Evolutionary conservation across 2,329 filamentous ascomycete genomes (phyloP).

Genomic region (Claviceps africana): DNA sequence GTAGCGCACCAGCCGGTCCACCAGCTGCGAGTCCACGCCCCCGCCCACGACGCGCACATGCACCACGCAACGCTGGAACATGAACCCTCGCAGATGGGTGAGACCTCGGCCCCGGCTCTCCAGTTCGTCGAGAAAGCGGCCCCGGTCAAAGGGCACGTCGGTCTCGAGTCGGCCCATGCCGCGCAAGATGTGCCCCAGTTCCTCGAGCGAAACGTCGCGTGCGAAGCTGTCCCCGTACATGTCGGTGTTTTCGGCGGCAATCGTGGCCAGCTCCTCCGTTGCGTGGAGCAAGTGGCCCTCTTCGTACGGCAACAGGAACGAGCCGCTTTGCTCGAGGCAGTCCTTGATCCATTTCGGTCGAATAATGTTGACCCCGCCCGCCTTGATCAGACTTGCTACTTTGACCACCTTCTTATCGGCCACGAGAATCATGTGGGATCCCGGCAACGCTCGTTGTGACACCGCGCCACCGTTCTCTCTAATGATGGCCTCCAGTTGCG

Average conservation of each 20-base stretch:
- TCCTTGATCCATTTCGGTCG: slow-evolving; percentile 73
- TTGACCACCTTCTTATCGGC: slow-evolving; percentile 72
- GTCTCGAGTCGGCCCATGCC: slow-evolving; percentile 37
- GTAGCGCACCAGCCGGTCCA: slow-evolving; percentile 37
- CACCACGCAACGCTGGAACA: slow-evolving; percentile 36
- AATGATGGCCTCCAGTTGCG: slow-evolving; percentile 64
- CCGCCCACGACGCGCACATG: slow-evolving; percentile 19
- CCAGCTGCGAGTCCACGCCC: slow-evolving; percentile 17
- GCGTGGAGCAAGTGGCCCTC: slow-evolving; percentile 59
- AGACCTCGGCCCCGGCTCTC: slow-evolving; percentile 41
- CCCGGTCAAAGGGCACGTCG: slow-evolving; percentile 26
- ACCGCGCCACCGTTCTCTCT: slow-evolving; percentile 73
- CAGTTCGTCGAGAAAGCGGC: slow-evolving; percentile 38
- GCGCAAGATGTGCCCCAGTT: slow-evolving; percentile 40
- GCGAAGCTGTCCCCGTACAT: slow-evolving; percentile 72
- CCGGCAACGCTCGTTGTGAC: slow-evolving; percentile 55
- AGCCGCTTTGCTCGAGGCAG: slow-evolving; percentile 48
- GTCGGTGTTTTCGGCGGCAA: slow-evolving; percentile 53
- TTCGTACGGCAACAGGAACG: slow-evolving; percentile 48
- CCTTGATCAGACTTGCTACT: slow-evolving; percentile 69
- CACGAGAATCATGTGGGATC: slow-evolving; percentile 52
- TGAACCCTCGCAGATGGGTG: slow-evolving; percentile 32
- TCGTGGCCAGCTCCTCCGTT: slow-evolving; percentile 37
- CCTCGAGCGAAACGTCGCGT: slow-evolving; percentile 49
- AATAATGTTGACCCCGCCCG: slow-evolving; percentile 56